These are phyloP conservation scores for Syzygium grande DNA, from an alignment of 345 rosid genomes.

Conservation along the genomic window DNA sequence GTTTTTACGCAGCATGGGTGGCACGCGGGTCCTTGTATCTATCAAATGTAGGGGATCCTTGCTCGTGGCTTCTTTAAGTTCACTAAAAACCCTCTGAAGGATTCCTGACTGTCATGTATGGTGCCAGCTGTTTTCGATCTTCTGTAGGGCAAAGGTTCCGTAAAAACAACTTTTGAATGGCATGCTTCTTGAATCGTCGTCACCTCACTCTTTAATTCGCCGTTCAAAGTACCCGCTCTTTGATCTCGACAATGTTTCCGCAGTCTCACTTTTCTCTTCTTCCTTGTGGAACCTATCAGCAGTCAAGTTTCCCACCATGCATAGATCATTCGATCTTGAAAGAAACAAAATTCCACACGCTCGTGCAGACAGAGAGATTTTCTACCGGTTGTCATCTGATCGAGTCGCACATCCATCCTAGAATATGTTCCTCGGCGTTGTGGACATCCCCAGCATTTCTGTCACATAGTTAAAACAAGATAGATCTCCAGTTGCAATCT, in stretches of 20 bases:
- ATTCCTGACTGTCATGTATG: background rate
- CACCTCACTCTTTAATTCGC: background rate
- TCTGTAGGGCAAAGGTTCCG: background rate
- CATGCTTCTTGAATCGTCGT: background rate
- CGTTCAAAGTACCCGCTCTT: background rate
- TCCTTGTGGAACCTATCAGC: background rate
- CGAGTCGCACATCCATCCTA: background rate
- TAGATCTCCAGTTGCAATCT: background rate
- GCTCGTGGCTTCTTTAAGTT: background rate
- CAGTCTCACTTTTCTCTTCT: background rate
- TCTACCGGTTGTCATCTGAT: background rate
- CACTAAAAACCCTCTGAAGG: background rate
- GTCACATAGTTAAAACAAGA: background rate
- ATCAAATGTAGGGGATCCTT: background rate
- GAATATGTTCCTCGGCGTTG: background rate
- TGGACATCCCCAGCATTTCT: background rate
- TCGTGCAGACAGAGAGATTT: background rate
- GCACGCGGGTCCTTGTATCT: background rate
- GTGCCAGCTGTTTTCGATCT: background rate
- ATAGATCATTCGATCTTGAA: background rate
- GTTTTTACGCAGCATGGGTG: too few species aligned
- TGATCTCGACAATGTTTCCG: background rate
- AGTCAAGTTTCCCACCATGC: background rate
- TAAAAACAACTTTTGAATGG: background rate
- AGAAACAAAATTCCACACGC: background rate